Evolutionary conservation across 208 protist genomes (phyloP).

Genomic region (Leishmania amazonensis): DNA sequence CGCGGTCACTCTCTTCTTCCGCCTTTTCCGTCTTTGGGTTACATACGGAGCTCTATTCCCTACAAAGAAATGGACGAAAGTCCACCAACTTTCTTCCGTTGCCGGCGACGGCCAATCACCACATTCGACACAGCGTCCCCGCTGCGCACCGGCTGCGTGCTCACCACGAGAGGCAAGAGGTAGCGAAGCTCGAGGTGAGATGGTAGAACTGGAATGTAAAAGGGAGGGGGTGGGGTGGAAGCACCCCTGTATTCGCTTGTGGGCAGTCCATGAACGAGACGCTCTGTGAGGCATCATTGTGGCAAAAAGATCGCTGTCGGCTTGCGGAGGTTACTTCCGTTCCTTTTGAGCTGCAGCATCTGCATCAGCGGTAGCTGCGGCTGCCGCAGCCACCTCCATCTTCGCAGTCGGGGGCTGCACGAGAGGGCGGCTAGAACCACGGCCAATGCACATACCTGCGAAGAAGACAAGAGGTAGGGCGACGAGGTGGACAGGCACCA

Average conservation of each 20-base stretch:
- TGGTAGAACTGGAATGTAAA: neutral
- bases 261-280: neutral
- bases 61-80: constrained; percentile 17
- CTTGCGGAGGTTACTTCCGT: neutral
- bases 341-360: constrained; percentile 3
- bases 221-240: neutral
- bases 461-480: constrained; percentile 50
- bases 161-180: neutral
- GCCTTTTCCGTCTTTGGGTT: constrained; percentile 15
- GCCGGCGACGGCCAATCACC: neutral
- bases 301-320: neutral
- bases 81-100: neutral
- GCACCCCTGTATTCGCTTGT: neutral
- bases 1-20: neutral
- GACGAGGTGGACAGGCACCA: constrained; percentile 41
- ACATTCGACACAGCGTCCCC: neutral
- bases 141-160: neutral
- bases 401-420: constrained; percentile 35
- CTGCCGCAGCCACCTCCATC: constrained; percentile 18
- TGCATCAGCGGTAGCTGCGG: neutral
- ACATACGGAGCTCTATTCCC: constrained; percentile 31
- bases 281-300: neutral
- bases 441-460: constrained; percentile 42
- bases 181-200: neutral
- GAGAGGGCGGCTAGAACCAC: constrained; percentile 42